Evolutionary conservation across 73 alveolate species (phyloP), one percentile per base, ranked within the genome.

Genomic region (Paramecium pentaurelia): DNA sequence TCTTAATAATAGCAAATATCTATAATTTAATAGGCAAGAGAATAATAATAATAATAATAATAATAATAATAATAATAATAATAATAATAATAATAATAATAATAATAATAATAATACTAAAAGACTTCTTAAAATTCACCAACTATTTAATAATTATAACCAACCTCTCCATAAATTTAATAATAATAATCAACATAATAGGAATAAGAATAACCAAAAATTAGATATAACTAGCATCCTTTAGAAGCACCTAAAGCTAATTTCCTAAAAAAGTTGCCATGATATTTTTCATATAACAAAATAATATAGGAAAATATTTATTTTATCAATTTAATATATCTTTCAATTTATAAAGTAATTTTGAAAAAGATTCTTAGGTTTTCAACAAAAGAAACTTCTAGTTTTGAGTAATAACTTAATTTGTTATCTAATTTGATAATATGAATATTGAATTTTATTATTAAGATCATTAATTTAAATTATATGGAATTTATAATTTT

Each of bases 221-320:
- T 64, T 32, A 28, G 88, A 36, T 75, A 75, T 42, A 75, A 75
- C 37, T 42, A 75, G 27, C 88, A 75, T 75, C 88, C 88, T 4
- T 75, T 75, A 42, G 88, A 75, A 42, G 68, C 34, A 36, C 88
- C 88, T 11, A 75, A 75, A 37, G 64, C 88, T 38, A 42, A 42
- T 18, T 75, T 75, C 34, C 12, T 75, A 75, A 75, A 75, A 38
- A 38, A 75, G 38, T 42, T 75, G 32, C 88, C 88, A 75, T 64
- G 84, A 64, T 28, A 27, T 27, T 18, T 54, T 54, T 54, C 70
- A 54, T 54, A 18, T 54, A 54, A 54, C 60, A 49, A 49, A 49
- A 49, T 49, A 49, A 49, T 49, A 49, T 12, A 49, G 8, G 18
- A 54, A 22, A 4, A 54, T n/a, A 54, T 54, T 54, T 18, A 54